Percentiles rank a stretch among this genome's conserved stretches.
Evolutionary conservation across 805 yeast genomes (phyloP).

Genomic region (Yarrowia phangngaensis): DNA sequence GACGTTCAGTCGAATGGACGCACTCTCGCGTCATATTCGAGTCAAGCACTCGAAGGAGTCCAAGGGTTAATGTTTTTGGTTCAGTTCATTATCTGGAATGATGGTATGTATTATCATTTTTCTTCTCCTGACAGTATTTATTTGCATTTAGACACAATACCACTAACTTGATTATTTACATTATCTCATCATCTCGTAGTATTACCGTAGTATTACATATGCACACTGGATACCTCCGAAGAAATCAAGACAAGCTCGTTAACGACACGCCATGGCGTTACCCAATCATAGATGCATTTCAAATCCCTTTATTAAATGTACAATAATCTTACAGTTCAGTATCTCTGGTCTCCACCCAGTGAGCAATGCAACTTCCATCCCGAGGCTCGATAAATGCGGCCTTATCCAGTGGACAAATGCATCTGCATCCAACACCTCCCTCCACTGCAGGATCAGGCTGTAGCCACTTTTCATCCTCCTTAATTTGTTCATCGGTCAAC

Average conservation of each 20-base stretch:
- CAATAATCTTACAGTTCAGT: constrained; percentile 8
- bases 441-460: constrained; percentile 41
- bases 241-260: no score
- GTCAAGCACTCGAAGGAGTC: constrained; percentile 59
- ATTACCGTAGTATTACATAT: no score
- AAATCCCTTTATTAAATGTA: no score
- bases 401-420: constrained; percentile 60
- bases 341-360: constrained; percentile 35
- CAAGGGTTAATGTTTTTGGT: constrained; percentile 10
- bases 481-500: constrained; percentile 35
- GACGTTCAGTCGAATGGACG: constrained; percentile 91
- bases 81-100: no score
- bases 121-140: constrained; percentile 26
- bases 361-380: constrained; percentile 38
- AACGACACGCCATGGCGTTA: no score
- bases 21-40: constrained; percentile 86
- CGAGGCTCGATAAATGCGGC: constrained; percentile 38
- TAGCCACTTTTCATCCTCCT: constrained; percentile 43
- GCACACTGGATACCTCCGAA: no score
- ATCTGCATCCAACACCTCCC: constrained; percentile 76
- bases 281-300: no score
- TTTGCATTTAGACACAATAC: constrained; percentile 26
- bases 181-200: no score
- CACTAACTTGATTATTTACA: constrained; percentile 24
- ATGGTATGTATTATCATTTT: constrained; percentile 14